Base-by-base conservation (phyloP, 1,284 basidiomycete genomes). In the Puccinia coronata region DNA sequence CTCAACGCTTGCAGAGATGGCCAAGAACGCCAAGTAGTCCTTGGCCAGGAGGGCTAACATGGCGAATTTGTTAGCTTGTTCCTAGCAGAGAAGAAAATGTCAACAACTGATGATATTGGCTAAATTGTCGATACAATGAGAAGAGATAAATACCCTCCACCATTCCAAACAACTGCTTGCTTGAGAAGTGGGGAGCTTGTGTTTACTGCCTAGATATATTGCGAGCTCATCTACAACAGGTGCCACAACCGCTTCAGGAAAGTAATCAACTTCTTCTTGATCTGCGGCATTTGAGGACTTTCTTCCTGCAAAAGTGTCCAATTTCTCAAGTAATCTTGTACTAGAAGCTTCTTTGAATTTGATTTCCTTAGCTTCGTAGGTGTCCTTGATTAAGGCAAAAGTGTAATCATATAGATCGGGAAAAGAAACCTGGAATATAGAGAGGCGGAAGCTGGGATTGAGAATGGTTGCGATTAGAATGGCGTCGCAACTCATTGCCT, bases 381-480 rank as follows among this genome's bases (percentile, higher is more conserved):
- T 14, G 39, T 69, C 18, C 5, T 69, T 9, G 3, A 6, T 23
- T n/a, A n/a, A n/a, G n/a, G n/a, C n/a, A 41, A 41, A 69, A 69
- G 47, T 23, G 2, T 41, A 1, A 69, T 47, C 43, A 8, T 43
- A 16, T 8, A 43, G 8, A 43, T 43, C 43, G 43, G 16, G 16
- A 43, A 16, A 16, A 36, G 12, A 25, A n/a, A n/a, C n/a, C n/a
- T n/a, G n/a, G n/a, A n/a, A n/a, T n/a, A n/a, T n/a, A n/a, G n/a
- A n/a, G n/a, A n/a, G n/a, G n/a, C n/a, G n/a, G n/a, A 69, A 69
- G n/a, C 65, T 43, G 18, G 65, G 65, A 69, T 69, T 69, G 9
- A 69, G 23, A 11, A 18, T 23, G 2, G 65, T 69, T n/a, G 43
- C 65, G 11, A 69, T 47, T 8, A 69, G 43, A 23, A 69, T 47